phyloP scores from a whole-genome alignment of 225 moss, liverwort and hornwort genomes.

The Polytrichum formosum region DNA sequence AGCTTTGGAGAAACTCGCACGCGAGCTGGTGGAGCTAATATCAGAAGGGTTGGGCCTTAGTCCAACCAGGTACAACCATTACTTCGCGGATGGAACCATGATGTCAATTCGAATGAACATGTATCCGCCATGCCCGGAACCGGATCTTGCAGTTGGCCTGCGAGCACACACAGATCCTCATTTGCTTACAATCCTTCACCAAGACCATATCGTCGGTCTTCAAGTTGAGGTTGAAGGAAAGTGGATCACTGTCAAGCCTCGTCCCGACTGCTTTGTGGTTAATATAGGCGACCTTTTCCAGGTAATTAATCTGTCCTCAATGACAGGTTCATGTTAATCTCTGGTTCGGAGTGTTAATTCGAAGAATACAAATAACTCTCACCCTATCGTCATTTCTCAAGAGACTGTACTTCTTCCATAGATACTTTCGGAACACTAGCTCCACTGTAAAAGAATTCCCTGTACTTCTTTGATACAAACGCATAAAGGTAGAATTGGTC shows the following conservation, averaged over 20 bases:
- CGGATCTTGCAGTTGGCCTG: constrained; percentile 48
- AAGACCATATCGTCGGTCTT: constrained; percentile 51
- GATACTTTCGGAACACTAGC: too few relatives aligned
- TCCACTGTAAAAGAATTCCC: too few relatives aligned
- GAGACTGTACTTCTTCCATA: too few relatives aligned
- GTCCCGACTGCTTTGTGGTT: constrained; percentile 56
- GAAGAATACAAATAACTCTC: too few relatives aligned
- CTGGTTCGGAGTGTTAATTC: too few relatives aligned
- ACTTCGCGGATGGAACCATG: constrained; percentile 39
- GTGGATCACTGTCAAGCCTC: constrained; percentile 66
- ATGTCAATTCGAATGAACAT: constrained; percentile 57
- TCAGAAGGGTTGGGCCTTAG: constrained; percentile 20
- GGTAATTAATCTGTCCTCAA: constrained; percentile 19
- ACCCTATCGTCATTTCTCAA: too few relatives aligned
- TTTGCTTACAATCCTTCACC: constrained; percentile 57
- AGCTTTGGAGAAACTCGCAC: constrained; percentile 2
- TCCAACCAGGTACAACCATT: constrained; percentile 29
- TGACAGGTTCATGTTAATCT: too few relatives aligned
- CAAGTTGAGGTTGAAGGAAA: constrained; percentile 53
- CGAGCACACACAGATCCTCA: constrained; percentile 61
- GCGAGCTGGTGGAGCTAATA: constrained; percentile 8
- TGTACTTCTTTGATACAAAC: too few relatives aligned
- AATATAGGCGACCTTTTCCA: constrained; percentile 63
- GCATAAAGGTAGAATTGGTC: too few relatives aligned
- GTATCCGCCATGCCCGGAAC: constrained; percentile 64